phyloP scores from a whole-genome alignment of 768 basidiomycete genomes.

The Leucogyrophana mollusca region DNA sequence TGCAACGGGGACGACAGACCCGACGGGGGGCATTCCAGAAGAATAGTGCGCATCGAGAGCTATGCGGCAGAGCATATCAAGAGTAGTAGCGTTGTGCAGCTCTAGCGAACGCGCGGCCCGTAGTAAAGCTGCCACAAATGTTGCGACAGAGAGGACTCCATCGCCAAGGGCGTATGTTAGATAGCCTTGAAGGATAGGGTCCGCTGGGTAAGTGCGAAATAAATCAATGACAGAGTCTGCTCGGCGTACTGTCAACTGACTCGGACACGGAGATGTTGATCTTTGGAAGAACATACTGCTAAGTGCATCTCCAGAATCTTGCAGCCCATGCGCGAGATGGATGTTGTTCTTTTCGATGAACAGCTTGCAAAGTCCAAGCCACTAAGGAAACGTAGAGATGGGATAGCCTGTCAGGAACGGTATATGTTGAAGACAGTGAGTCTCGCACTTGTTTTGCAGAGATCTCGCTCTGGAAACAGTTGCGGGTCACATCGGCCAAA shows the following conservation, averaged over 20 bases:
- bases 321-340: conserved; percentile 11
- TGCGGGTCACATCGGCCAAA: conserved; percentile 65
- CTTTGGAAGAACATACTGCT: conserved; percentile 50
- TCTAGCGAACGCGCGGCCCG: conserved; percentile 64
- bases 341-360: conserved; percentile 45
- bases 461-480: conserved; percentile 71
- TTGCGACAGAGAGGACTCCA: conserved; percentile 53
- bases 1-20: conserved; percentile 52
- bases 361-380: conserved; percentile 64
- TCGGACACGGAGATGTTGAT: background rate
- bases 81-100: conserved; percentile 60
- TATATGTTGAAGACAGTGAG: background rate
- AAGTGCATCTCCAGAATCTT: conserved; percentile 51
- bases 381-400: conserved; percentile 40
- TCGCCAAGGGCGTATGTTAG: conserved; percentile 57
- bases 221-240: conserved; percentile 70
- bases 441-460: conserved; percentile 57
- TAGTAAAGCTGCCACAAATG: conserved; percentile 65
- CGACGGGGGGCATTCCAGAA: conserved; percentile 49
- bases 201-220: conserved; percentile 68
- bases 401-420: background rate
- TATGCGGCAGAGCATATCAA: conserved; percentile 68
- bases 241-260: conserved; percentile 1
- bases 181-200: conserved; percentile 66
- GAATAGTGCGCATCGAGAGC: conserved; percentile 65